Evolutionary conservation across 2,329 filamentous ascomycete species (phyloP).

Genomic region (Fusarium sp.): DNA sequence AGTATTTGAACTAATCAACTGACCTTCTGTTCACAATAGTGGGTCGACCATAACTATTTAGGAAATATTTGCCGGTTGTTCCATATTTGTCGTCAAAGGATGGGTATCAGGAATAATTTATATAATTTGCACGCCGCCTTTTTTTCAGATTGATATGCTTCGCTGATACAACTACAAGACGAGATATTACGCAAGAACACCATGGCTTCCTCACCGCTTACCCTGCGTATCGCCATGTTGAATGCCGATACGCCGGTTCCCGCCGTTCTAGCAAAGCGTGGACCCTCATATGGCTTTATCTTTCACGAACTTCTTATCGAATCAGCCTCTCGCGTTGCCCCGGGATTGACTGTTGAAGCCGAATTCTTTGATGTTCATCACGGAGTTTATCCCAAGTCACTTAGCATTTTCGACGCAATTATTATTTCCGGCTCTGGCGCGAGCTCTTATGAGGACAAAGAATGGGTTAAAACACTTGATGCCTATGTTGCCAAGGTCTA

Average conservation of each 20-base stretch:
- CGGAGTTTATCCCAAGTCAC: not conserved
- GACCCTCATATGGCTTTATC: not conserved
- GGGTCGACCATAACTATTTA: not conserved
- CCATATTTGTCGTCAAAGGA: no score
- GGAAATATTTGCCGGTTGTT: not conserved
- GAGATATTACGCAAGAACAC: not conserved
- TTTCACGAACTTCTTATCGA: not conserved
- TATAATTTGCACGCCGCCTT: no score
- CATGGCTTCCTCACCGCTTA: not conserved
- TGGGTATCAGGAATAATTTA: not conserved
- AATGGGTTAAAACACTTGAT: not conserved
- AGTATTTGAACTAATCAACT: no score
- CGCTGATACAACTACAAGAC: not conserved
- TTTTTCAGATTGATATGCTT: no score
- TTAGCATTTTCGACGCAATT: not conserved
- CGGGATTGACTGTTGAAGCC: not conserved
- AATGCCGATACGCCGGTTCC: slow-evolving; percentile 1
- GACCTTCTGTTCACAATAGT: not conserved
- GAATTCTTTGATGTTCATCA: not conserved
- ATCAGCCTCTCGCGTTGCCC: not conserved
- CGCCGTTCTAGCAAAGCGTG: not conserved
- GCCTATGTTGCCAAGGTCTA: not conserved
- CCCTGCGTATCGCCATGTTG: not conserved
- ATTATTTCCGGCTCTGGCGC: not conserved
- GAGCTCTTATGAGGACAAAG: not conserved